Base-by-base conservation (phyloP, 371 early-diverging fungal species). In the Apophysomyces elegans region DNA sequence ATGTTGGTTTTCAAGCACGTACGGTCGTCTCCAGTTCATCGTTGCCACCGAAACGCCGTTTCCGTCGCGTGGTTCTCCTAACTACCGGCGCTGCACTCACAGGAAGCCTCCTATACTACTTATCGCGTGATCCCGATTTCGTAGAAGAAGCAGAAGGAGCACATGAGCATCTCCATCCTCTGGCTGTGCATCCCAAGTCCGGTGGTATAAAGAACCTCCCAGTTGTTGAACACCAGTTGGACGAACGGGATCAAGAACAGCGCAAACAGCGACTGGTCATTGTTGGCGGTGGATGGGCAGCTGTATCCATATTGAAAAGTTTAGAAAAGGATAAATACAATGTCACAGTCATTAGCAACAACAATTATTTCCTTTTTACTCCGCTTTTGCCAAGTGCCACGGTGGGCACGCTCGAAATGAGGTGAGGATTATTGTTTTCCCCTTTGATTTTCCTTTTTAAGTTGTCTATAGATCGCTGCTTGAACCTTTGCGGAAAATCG, bases 351-450 rank as follows among this genome's bases (percentile, higher is more conserved):
- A 77, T 93, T 0, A 79, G 77, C 45, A 75, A 79, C 32, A 82
- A 87, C 69, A 95, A 96, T 76, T 91, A 95, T 73, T 96, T 95
- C 73, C 77, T 92, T 16, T 95, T 96, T 61, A 95, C 95, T 39
- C 93, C 90, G n/a, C 74, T 95, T 62, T 75, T 95, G 41, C 91
- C 94, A 21, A 87, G 88, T 66, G 90, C 88, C 2, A 88, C 92
- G 2, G 90, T 90, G 0, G 96, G 96, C 0, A 95, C 96, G 5
- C 79, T 95, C 14, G 96, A 96, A 73, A 57, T 85, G 58, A 81
- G 88, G 88, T 85, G 32, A 35, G 14, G 11, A 6, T 36, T 13
- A 35, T 37, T 12, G 46, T 38, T 60, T 58, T 37, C 11, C 39
- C 46, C 38, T 56, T 9, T 5, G 7, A 16, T 38, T 26, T 26